Base-by-base conservation (phyloP, 148 eudicot genomes). In the Persicaria maculosa region DNA sequence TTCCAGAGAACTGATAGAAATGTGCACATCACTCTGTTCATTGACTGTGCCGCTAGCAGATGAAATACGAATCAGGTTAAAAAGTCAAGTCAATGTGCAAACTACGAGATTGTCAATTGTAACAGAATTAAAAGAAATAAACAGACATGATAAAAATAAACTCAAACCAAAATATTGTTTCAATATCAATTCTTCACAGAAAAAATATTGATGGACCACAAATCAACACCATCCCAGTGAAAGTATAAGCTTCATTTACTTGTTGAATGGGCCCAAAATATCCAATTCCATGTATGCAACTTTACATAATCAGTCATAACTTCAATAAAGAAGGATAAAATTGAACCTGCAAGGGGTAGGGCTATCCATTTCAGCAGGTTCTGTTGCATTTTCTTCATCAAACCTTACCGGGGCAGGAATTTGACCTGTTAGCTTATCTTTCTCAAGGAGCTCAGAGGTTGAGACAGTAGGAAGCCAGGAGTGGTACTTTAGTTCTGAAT, bases 391-490 rank as follows among this genome's bases (percentile, higher is more conserved):
- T 71, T 79, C 74, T 77, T 86, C 86, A 68, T 80, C 55, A 20
- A 54, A 68, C 73, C 78, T 78, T 53, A 52, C 48, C 84, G 83
- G 65, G 79, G 74, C 8, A 81, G 77, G 59, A 81, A 81, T 54
- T 72, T 79, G 81, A 46, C 70, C 78, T 50, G 88, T 73, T 25
- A 75, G 74, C 69, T 83, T 85, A 44, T 89, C 88, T 68, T 92
- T 83, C 83, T 90, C 97, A 72, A 74, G 75, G 7, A 97, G 97
- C 74, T 93, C 89, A 62, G 82, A 83, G 14, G 80, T 88, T 43
- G 89, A 96, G 77, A 90, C 43, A 40, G 14, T 65, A 65, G 70
- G 70, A 40, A 65, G 70, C 70, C 70, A 65, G 70, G 70, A 65
- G 70, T 65, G 70, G 70, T 65, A 65, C 19, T 65, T 65, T 4